Percentiles rank a stretch among this genome's conserved stretches.
Evolutionary conservation across 2,329 filamentous ascomycete species (phyloP).

Genomic region (Intubia oerlemansii): DNA sequence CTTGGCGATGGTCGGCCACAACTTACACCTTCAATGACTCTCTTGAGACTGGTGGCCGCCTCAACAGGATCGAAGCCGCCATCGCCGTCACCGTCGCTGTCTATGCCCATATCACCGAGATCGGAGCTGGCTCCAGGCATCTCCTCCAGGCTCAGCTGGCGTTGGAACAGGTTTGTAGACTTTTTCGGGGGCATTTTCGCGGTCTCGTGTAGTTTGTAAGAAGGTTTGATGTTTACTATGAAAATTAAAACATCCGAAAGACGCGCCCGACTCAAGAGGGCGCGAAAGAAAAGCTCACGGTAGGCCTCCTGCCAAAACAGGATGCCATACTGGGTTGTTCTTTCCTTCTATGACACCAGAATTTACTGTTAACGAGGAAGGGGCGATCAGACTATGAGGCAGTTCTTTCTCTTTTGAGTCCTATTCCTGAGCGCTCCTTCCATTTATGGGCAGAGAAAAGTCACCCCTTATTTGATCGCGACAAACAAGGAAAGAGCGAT

Average conservation of each 20-base stretch:
- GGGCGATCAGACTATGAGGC: too few relatives aligned
- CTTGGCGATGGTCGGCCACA: background rate
- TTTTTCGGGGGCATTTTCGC: slow-evolving; percentile 3
- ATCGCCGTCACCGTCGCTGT: slow-evolving; percentile 4
- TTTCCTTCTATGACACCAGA: too few relatives aligned
- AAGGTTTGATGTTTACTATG: background rate
- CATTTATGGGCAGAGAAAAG: too few relatives aligned
- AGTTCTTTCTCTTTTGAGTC: too few relatives aligned
- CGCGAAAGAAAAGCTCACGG: too few relatives aligned
- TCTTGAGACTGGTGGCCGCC: slow-evolving; percentile 6
- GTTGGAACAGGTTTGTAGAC: background rate
- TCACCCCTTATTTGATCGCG: too few relatives aligned
- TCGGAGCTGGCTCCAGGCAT: slow-evolving; percentile 1
- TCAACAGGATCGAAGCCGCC: slow-evolving; percentile 5
- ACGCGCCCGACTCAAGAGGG: too few relatives aligned
- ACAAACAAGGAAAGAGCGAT: too few relatives aligned
- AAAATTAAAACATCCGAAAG: background rate
- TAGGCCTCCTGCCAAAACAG: too few relatives aligned
- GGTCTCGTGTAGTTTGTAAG: too few relatives aligned
- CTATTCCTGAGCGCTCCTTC: background rate
- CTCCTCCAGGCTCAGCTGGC: slow-evolving; percentile 5
- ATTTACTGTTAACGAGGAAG: too few relatives aligned
- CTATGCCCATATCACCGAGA: background rate
- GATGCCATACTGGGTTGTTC: too few relatives aligned
- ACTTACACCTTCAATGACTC: slow-evolving; percentile 6